A percentile compares a stretch with the other conserved stretches of the same genome.
Evolutionary conservation across 2,329 filamentous ascomycete genomes (phyloP).

Genomic region (Cordyceps fumosorosea): DNA sequence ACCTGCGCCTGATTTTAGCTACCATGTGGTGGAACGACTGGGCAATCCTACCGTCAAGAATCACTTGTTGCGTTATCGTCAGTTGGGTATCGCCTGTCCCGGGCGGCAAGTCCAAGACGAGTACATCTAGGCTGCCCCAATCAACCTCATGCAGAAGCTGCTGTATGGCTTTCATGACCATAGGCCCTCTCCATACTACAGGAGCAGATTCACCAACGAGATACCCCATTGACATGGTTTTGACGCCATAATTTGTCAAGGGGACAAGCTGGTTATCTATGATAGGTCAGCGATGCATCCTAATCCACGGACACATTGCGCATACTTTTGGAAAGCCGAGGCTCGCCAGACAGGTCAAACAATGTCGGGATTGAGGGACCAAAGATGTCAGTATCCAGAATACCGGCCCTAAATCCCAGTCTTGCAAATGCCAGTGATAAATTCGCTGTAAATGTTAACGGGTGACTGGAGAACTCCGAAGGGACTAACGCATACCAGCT

Average conservation of each 20-base stretch:
- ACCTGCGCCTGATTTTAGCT: slow-evolving; percentile 36
- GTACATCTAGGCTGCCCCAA: slow-evolving; percentile 81
- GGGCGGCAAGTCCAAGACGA: slow-evolving; percentile 86
- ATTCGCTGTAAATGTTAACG: slow-evolving; percentile 47
- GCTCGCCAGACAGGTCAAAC: slow-evolving; percentile 73
- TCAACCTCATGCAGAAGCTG: slow-evolving; percentile 93
- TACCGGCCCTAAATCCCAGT: slow-evolving; percentile 73
- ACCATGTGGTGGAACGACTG: neutral
- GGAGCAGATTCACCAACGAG: slow-evolving; percentile 73
- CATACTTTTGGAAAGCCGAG: slow-evolving; percentile 65
- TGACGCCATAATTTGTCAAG: slow-evolving; percentile 88
- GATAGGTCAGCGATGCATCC: slow-evolving; percentile 9
- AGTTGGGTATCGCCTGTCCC: slow-evolving; percentile 94
- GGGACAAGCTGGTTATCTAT: slow-evolving; percentile 76
- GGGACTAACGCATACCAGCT: slow-evolving; percentile 48
- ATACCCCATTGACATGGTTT: slow-evolving; percentile 99
- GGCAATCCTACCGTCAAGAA: slow-evolving; percentile 64
- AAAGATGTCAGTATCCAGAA: slow-evolving; percentile 95
- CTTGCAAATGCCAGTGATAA: slow-evolving; percentile 81
- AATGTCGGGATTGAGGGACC: slow-evolving; percentile 91
- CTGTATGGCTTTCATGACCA: slow-evolving; percentile 96
- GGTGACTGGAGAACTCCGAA: neutral
- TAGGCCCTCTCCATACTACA: slow-evolving; percentile 90
- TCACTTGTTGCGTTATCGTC: slow-evolving; percentile 90
- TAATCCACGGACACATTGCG: neutral